phyloP scores from a whole-genome alignment of 495 filamentous ascomycete species.

The Symbiotaphrina buchneri region DNA sequence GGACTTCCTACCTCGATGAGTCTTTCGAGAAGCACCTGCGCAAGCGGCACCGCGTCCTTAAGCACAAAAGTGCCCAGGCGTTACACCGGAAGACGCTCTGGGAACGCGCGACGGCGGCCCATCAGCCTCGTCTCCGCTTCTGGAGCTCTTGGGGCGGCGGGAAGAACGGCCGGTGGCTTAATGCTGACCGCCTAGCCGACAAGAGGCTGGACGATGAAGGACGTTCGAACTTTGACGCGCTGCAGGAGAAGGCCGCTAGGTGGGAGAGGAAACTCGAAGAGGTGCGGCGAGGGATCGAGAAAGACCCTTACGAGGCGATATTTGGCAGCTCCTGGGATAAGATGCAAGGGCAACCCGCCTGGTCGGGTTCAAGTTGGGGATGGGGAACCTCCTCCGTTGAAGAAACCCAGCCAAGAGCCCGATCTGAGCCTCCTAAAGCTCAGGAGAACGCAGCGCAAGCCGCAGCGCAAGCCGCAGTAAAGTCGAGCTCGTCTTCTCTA shows the following conservation, averaged over 20 bases:
- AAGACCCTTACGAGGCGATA: constrained; percentile 6
- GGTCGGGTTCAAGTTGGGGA: neutral
- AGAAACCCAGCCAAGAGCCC: too few species aligned
- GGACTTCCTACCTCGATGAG: constrained; percentile 2
- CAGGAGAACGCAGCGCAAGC: too few species aligned
- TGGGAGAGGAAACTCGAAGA: constrained; percentile 2
- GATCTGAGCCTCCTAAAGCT: too few species aligned
- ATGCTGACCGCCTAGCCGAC: neutral
- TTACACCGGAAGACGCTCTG: constrained; percentile 3
- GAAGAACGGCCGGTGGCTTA: constrained; percentile 1
- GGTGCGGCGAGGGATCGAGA: constrained; percentile 2
- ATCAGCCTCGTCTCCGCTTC: neutral
- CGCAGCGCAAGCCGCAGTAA: too few species aligned
- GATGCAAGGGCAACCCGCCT: neutral
- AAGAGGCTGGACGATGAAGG: too few species aligned
- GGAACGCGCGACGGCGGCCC: constrained; percentile 1
- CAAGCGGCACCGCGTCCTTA: constrained; percentile 1
- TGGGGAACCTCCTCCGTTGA: too few species aligned
- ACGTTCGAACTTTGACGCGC: neutral
- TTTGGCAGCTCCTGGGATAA: constrained; percentile 3
- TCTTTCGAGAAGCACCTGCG: constrained; percentile 2
- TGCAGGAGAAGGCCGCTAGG: neutral
- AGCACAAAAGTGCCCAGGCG: constrained; percentile 2
- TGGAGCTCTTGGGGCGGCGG: constrained; percentile 2
- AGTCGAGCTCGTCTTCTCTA: too few species aligned